phyloP scores from a whole-genome alignment of 2,329 filamentous ascomycete species.

The Alternaria brassicae region DNA sequence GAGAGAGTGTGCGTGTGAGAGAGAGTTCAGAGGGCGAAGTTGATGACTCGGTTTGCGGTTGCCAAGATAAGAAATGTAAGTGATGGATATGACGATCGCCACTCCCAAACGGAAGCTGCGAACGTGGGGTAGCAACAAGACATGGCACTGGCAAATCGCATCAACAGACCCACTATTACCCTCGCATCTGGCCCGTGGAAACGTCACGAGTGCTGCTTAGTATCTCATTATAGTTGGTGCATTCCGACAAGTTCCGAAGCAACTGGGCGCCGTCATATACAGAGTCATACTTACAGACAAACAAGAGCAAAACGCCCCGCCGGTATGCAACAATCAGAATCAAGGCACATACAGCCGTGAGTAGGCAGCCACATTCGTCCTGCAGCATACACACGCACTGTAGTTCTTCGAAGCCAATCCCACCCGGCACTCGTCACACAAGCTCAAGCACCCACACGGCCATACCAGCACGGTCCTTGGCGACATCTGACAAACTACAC shows the following conservation, averaged over 20 bases:
- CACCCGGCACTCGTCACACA: constrained; percentile 94
- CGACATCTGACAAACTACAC: constrained; percentile 90
- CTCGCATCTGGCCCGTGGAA: not conserved
- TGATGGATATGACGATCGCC: constrained; percentile 24
- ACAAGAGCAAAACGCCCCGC: not conserved
- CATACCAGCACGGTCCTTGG: constrained; percentile 90
- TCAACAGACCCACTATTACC: constrained; percentile 6
- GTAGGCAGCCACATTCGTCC: constrained; percentile 86
- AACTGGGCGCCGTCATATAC: not conserved
- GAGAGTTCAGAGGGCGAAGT: constrained; percentile 12
- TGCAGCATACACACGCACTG: constrained; percentile 93
- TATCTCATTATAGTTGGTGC: not conserved
- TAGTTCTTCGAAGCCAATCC: constrained; percentile 97
- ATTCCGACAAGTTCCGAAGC: constrained; percentile 12
- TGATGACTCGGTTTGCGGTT: constrained; percentile 17
- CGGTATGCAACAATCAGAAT: constrained; percentile 1
- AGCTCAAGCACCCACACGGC: constrained; percentile 92
- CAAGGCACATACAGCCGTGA: constrained; percentile 88
- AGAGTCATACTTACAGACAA: not conserved
- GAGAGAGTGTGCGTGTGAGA: not conserved
- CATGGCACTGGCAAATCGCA: constrained; percentile 2
- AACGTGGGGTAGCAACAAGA: constrained; percentile 21
- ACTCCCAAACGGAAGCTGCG: constrained; percentile 10
- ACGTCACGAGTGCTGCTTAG: constrained; percentile 3
- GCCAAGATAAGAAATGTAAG: constrained; percentile 17